These are phyloP conservation scores for Trypanosomatidae sp. DNA, from an alignment of 208 protist species.

Conservation along the genomic window DNA sequence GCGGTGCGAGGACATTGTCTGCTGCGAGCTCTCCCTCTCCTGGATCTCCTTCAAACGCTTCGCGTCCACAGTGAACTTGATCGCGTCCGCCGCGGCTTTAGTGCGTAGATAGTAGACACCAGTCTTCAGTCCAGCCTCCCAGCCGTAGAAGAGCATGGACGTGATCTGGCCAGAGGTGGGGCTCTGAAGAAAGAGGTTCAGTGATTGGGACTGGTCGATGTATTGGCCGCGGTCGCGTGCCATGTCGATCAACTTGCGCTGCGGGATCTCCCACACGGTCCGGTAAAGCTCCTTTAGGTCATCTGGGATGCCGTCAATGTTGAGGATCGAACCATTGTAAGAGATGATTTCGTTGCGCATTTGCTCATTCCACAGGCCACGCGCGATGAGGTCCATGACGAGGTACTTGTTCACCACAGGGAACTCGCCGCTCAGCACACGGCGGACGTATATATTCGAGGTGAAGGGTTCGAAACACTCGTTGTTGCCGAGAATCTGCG, in stretches of 20 bases:
- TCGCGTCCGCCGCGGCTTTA: conserved; percentile 98
- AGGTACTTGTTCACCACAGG: conserved; percentile 99
- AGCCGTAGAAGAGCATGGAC: conserved; percentile 99
- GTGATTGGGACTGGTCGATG: conserved; percentile 99
- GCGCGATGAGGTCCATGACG: conserved; percentile 94
- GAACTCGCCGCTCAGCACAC: conserved; percentile 99
- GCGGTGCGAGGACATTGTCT: conserved; percentile 6
- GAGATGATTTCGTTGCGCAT: conserved; percentile 97
- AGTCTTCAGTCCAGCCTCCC: conserved; percentile 99
- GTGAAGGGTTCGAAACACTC: conserved; percentile 99
- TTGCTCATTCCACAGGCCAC: conserved; percentile 94
- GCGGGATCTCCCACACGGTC: conserved; percentile 99
- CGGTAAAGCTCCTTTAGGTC: conserved; percentile 97
- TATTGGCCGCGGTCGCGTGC: conserved; percentile 98
- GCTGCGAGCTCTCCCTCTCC: conserved; percentile 25
- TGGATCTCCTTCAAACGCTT: conserved; percentile 77
- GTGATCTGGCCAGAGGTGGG: conserved; percentile 96
- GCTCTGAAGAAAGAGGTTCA: conserved; percentile 98
- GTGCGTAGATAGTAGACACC: conserved; percentile 99
- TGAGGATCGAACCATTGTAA: conserved; percentile 95
- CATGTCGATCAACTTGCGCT: conserved; percentile 98
- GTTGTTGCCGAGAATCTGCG: conserved; percentile 99
- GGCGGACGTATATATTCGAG: conserved; percentile 98
- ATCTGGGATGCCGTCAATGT: conserved; percentile 94
- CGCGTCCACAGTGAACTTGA: conserved; percentile 99